Evolutionary conservation across 768 basidiomycete species (phyloP), one percentile per base, ranked within the genome.

Genomic region (Cytidiella melzeri): DNA sequence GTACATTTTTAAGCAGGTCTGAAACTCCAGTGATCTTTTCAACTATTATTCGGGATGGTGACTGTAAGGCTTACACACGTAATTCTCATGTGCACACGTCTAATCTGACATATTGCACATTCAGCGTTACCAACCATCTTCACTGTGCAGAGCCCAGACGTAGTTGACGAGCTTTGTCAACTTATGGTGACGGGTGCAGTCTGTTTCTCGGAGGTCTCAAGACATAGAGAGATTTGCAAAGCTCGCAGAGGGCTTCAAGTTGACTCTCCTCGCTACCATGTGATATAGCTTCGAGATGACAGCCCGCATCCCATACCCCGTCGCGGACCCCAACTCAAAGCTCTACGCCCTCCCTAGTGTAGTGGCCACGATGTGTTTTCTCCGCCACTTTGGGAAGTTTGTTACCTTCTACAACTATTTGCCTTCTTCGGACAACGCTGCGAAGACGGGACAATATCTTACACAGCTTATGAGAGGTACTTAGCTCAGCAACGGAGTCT

Each of bases 31-130:
- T n/a, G 62, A 71, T 47, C 59, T 73, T 46, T 74, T 69, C 54
- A 48, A 73, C 34, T 73, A 73, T 47, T 66, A 72, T 3, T 67
- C 72, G 36, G 73, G 73, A 47, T 61, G 64, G 2, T 74, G 69
- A 69, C 23, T 73, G 73, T 70, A 67, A 71, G 67, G 66, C 61
- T 63, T 61, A 58, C n/a, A n/a, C n/a, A n/a, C n/a, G n/a, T 62
- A 55, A 56, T 54, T 6, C 4, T 5, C 15, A 20, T 37, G 49
- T 61, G 55, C 59, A 59, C 57, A 24, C 63, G 61, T 64, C 24
- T 25, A 53, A 55, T 63, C 51, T 45, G 41, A 52, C 28, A 63
- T 61, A n/a, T n/a, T n/a, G n/a, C n/a, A n/a, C n/a, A n/a, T n/a
- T n/a, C 60, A 73, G 72, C 47, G 34, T 65, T 57, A 74, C 74